Evolutionary conservation across 257 asterid species (phyloP).

Genomic region (Nicotiana tomentosiformis): DNA sequence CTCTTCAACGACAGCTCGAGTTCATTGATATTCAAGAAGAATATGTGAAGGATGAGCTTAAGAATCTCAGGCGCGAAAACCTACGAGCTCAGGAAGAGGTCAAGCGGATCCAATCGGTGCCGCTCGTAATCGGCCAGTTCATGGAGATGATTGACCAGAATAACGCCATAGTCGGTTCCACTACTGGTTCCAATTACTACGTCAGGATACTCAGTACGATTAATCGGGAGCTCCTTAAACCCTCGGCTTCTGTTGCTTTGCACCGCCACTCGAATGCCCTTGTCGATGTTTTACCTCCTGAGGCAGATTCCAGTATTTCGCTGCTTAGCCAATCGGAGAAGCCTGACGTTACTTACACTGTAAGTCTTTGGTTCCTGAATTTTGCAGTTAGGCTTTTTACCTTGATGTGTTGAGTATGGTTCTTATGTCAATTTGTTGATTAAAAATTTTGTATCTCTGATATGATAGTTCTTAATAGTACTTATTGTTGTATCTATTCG

Average conservation of each 20-base stretch:
- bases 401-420: not conserved
- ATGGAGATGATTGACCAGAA: slow-evolving; percentile 88
- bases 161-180: slow-evolving; percentile 72
- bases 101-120: slow-evolving; percentile 80
- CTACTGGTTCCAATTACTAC: slow-evolving; percentile 70
- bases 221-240: slow-evolving; percentile 69
- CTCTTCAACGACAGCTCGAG: slow-evolving; percentile 62
- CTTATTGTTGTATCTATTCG: not conserved
- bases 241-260: slow-evolving; percentile 70
- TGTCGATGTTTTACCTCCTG: slow-evolving; percentile 73
- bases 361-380: slow-evolving; percentile 17
- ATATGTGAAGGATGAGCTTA: slow-evolving; percentile 68
- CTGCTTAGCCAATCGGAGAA: slow-evolving; percentile 76
- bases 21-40: slow-evolving; percentile 75
- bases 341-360: slow-evolving; percentile 68
- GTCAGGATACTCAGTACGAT: slow-evolving; percentile 68
- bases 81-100: slow-evolving; percentile 78
- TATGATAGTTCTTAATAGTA: not conserved
- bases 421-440: no score
- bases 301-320: slow-evolving; percentile 75
- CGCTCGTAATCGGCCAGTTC: slow-evolving; percentile 76
- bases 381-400: not conserved
- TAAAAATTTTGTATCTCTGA: not conserved
- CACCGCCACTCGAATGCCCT: slow-evolving; percentile 81
- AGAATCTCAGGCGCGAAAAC: slow-evolving; percentile 70